Base-by-base conservation (phyloP, 202 grass and related monocot genomes). In the Bolboschoenoplectus hybrid region DNA sequence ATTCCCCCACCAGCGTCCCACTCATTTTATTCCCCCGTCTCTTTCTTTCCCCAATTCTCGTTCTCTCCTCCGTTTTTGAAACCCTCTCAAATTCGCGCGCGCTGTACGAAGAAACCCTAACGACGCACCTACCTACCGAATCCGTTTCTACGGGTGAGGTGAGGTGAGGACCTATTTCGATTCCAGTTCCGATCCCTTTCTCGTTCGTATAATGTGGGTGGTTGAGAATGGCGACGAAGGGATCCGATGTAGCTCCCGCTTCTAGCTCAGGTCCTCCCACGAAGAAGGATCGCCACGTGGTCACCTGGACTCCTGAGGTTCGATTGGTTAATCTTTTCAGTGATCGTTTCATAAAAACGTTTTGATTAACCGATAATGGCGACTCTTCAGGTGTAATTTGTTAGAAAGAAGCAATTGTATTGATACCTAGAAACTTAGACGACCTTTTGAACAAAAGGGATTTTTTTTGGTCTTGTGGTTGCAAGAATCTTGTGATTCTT, bases 281-380 rank as follows among this genome's bases (percentile, higher is more conserved):
- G 39, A 97, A 91, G 88, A 97, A 91, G 92, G 89, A 94, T 72
- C 90, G 94, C 7, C 92, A 91, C 67, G 88, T 97, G 60, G 92
- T 93, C 38, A 91, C 87, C 70, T 97, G 95, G 94, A 94, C 88
- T 83, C 64, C 89, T 69, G 65, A 97, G 94, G 94, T 97, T 45
- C 82, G 14, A 14, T 16, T 60, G 2, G 7, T 69, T 6, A 20
- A 11, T 47, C 5, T 17, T 16, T 50, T 49, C 34, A 2, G 3
- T 47, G 17, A 26, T 73, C 50, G 19, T 62, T 49, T 32, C 55
- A 17, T 52, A 19, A 26, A 26, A 26, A 26, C 43, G 5, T 86
- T 52, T 64, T 67, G 10, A 49, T 39, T 65, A 6, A 44, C 1
- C 26, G 26, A 26, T 26, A 26, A 26, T 26, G 26, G 26, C 26